These are phyloP conservation scores for Oenanthe sinensis DNA, from an alignment of 129 eudicot species.

Conservation along the genomic window DNA sequence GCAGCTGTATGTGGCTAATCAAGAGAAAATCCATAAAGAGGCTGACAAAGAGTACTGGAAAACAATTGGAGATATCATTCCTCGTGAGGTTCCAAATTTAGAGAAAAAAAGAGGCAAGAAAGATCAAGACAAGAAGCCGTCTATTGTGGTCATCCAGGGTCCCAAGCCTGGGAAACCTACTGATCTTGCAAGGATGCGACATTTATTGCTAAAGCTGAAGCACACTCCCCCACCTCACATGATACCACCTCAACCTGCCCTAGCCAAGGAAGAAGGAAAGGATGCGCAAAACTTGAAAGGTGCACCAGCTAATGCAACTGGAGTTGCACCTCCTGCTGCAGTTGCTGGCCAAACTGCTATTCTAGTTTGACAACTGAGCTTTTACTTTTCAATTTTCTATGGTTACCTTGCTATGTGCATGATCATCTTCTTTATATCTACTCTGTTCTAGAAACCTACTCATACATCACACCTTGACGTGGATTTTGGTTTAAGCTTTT, in stretches of 20 bases:
- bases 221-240: slow-evolving; percentile 82
- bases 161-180: slow-evolving; percentile 94
- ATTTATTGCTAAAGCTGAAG: slow-evolving; percentile 62
- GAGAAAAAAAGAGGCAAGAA: slow-evolving; percentile 73
- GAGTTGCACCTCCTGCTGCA: slow-evolving; percentile 15
- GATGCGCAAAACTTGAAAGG: slow-evolving; percentile 40
- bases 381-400: not conserved
- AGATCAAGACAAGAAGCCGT: slow-evolving; percentile 80
- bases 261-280: slow-evolving; percentile 51
- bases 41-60: slow-evolving; percentile 83
- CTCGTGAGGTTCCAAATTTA: slow-evolving; percentile 65
- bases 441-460: not conserved
- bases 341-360: slow-evolving; percentile 38
- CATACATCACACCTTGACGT: not conserved
- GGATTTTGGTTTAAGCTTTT: not conserved
- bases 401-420: not conserved
- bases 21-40: slow-evolving; percentile 79
- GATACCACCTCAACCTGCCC: slow-evolving; percentile 56
- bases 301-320: slow-evolving; percentile 10
- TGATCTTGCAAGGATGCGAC: slow-evolving; percentile 79
- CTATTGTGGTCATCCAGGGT: slow-evolving; percentile 64
- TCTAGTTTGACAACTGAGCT: slow-evolving; percentile 7
- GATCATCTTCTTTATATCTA: not conserved
- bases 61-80: slow-evolving; percentile 65
- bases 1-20: slow-evolving; percentile 52